phyloP scores from a whole-genome alignment of 1,284 basidiomycete species.

The Athelia sp. region DNA sequence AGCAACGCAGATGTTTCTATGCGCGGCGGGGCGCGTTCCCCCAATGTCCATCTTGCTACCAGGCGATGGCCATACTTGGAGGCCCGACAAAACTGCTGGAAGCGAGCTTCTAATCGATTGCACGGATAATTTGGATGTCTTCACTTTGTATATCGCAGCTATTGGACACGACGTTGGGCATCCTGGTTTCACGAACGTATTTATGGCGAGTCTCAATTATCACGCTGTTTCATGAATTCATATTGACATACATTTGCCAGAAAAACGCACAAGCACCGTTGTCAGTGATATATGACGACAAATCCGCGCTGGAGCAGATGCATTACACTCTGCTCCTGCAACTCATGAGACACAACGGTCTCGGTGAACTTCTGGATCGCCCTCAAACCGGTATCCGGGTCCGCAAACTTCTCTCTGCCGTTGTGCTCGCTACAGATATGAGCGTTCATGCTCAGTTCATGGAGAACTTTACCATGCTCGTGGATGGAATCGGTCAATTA shows the following conservation, averaged over 20 bases:
- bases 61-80: slow-evolving; percentile 41
- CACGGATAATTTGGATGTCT: slow-evolving; percentile 66
- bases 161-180: slow-evolving; percentile 96
- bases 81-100: slow-evolving; percentile 33
- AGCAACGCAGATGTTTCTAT: slow-evolving; percentile 83
- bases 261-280: slow-evolving; percentile 90
- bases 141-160: slow-evolving; percentile 82
- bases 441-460: slow-evolving; percentile 85
- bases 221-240: slow-evolving; percentile 7
- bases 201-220: slow-evolving; percentile 65
- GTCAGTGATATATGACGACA: slow-evolving; percentile 82
- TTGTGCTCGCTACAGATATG: slow-evolving; percentile 93
- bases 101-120: slow-evolving; percentile 44
- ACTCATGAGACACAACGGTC: slow-evolving; percentile 77
- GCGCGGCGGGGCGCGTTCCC: slow-evolving; percentile 74
- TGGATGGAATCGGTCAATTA: slow-evolving; percentile 37
- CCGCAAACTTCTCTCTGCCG: slow-evolving; percentile 70
- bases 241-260: slow-evolving; percentile 34
- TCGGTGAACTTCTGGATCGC: slow-evolving; percentile 60
- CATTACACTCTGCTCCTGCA: slow-evolving; percentile 83
- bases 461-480: slow-evolving; percentile 47
- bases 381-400: slow-evolving; percentile 47
- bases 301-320: slow-evolving; percentile 90
- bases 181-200: slow-evolving; percentile 86
- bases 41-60: slow-evolving; percentile 55